Conservation (phyloP, 2,329 filamentous ascomycete species). For the Diaporthe citri region DNA sequence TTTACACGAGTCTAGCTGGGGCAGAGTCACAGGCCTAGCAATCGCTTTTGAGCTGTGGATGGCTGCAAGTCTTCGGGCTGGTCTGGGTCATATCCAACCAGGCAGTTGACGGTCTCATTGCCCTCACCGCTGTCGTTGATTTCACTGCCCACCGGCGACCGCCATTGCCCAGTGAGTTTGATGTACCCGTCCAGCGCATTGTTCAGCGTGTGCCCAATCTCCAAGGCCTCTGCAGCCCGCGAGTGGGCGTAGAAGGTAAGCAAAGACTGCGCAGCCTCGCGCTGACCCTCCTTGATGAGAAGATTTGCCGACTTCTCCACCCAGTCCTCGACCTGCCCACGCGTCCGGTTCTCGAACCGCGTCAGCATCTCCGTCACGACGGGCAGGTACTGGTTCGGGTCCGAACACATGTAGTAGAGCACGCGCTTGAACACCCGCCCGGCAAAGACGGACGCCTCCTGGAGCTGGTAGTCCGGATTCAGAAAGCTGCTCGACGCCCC, state of each 20-base stretch:
- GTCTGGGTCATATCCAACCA: conserved; percentile 9
- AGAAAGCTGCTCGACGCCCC: conserved; percentile 25
- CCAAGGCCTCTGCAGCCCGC: neutral
- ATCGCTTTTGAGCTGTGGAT: neutral
- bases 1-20: no score
- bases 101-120: conserved; percentile 16
- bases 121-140: conserved; percentile 11
- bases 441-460: conserved; percentile 14
- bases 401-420: conserved; percentile 22
- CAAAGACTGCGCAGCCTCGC: neutral
- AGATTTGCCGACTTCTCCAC: conserved; percentile 12
- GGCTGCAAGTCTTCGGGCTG: conserved; percentile 14
- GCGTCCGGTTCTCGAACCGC: conserved; percentile 3
- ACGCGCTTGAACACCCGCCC: conserved; percentile 15
- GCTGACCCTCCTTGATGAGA: neutral
- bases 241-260: conserved; percentile 15
- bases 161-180: conserved; percentile 18
- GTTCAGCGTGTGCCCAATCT: neutral
- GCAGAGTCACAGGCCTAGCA: neutral
- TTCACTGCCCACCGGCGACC: conserved; percentile 4
- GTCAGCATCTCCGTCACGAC: conserved; percentile 21
- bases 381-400: conserved; percentile 15
- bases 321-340: neutral
- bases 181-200: conserved; percentile 19
- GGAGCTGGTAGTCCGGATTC: conserved; percentile 16